Conservation (phyloP, 331 rosid species). For the Rosa hybrid region DNA sequence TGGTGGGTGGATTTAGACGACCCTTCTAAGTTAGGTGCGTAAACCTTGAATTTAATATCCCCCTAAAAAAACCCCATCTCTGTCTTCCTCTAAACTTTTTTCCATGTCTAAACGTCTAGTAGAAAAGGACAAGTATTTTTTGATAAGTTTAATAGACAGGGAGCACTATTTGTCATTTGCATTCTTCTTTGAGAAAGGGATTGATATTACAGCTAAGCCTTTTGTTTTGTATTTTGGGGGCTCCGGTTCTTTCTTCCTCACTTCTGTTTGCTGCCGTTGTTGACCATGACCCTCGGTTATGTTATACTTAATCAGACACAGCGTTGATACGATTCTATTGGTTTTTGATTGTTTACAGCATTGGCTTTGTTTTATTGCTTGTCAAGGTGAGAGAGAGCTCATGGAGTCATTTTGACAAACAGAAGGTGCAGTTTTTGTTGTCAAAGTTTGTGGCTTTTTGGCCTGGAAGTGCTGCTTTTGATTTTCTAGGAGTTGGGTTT, state of each 20-base stretch:
- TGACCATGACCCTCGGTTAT: slow-evolving; percentile 32
- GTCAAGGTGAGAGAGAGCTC: slow-evolving; percentile 1
- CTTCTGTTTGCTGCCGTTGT: slow-evolving; percentile 36
- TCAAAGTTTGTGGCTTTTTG: slow-evolving; percentile 15
- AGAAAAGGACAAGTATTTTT: slow-evolving; percentile 9
- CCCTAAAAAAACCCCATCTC: neutral
- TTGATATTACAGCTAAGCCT: slow-evolving; percentile 26
- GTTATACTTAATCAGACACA: neutral
- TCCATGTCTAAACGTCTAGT: neutral
- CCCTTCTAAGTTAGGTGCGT: slow-evolving; percentile 16
- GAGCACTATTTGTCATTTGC: slow-evolving; percentile 10
- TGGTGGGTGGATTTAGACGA: slow-evolving; percentile 20
- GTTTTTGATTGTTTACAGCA: slow-evolving; percentile 17
- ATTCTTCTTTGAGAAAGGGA: slow-evolving; percentile 7
- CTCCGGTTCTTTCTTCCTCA: neutral
- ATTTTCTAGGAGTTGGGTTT: slow-evolving; percentile 6
- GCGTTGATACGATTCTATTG: neutral
- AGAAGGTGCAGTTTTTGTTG: slow-evolving; percentile 9
- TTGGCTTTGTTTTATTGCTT: slow-evolving; percentile 9
- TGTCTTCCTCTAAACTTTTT: neutral
- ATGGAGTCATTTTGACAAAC: slow-evolving; percentile 4
- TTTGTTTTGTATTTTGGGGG: slow-evolving; percentile 9
- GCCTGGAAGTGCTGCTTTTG: slow-evolving; percentile 13
- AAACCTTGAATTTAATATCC: slow-evolving; percentile 13
- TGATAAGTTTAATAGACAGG: neutral